These are phyloP conservation scores for Nematocida major DNA, from an alignment of 371 early-diverging fungal species.

Conservation along the genomic window DNA sequence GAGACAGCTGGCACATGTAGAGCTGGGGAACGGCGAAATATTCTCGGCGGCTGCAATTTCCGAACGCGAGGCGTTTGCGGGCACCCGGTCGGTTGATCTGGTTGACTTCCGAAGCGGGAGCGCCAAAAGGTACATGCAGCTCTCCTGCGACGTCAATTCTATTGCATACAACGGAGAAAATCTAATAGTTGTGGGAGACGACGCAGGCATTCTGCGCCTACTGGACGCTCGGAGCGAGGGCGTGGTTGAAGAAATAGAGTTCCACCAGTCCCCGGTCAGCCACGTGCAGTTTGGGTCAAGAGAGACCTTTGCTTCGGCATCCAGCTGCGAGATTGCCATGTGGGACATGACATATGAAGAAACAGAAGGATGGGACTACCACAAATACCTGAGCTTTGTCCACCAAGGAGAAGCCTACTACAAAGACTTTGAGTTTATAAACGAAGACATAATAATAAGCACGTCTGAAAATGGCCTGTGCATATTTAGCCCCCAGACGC, in stretches of 20 bases:
- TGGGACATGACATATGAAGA: conserved; percentile 62
- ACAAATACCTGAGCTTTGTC: conserved; percentile 63
- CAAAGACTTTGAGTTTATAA: conserved; percentile 58
- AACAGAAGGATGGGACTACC: conserved; percentile 62
- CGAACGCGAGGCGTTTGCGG: neutral
- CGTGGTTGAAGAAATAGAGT: conserved; percentile 42
- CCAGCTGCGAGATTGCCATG: conserved; percentile 58
- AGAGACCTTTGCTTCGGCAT: conserved; percentile 54
- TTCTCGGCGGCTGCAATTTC: conserved; percentile 7
- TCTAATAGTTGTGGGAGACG: conserved; percentile 59
- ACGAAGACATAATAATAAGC: conserved; percentile 12
- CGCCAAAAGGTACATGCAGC: neutral
- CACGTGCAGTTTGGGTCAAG: conserved; percentile 51
- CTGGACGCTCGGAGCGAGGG: conserved; percentile 52
- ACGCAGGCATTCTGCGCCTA: conserved; percentile 54
- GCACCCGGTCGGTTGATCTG: conserved; percentile 15
- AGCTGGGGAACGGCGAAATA: neutral
- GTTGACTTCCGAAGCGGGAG: conserved; percentile 48
- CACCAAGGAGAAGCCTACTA: conserved; percentile 64
- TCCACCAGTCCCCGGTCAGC: conserved; percentile 61
- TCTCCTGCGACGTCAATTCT: conserved; percentile 58
- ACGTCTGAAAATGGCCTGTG: conserved; percentile 37
- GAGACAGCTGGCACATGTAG: neutral
- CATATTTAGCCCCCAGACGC: conserved; percentile 1
- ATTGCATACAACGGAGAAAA: conserved; percentile 57